Percentiles rank a stretch among this genome's conserved stretches.
Evolutionary conservation across 2,329 filamentous ascomycete genomes (phyloP).

Genomic region (Sporothrix curviconia): DNA sequence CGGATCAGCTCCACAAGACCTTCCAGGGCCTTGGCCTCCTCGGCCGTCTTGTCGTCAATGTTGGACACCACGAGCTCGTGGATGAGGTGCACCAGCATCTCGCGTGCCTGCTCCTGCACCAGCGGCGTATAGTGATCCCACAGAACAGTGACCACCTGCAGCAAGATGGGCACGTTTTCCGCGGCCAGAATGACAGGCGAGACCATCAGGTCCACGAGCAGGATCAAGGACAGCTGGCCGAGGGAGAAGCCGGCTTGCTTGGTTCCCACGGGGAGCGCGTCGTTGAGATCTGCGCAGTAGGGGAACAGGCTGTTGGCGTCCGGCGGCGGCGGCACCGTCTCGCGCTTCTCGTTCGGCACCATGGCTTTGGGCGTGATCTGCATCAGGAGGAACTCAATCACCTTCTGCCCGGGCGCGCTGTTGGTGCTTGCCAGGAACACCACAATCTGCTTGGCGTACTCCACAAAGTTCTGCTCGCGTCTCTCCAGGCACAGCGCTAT

Average conservation of each 20-base stretch:
- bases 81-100: slow-evolving; percentile 96
- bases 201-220: slow-evolving; percentile 94
- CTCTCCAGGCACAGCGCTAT: slow-evolving; percentile 89
- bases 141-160: slow-evolving; percentile 86
- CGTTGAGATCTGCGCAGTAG: slow-evolving; percentile 79
- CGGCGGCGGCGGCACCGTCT: slow-evolving; percentile 44
- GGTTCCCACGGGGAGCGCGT: slow-evolving; percentile 77
- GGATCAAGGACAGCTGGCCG: slow-evolving; percentile 84
- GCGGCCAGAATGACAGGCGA: slow-evolving; percentile 73
- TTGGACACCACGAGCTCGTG: slow-evolving; percentile 83
- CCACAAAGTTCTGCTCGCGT: slow-evolving; percentile 94
- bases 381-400: slow-evolving; percentile 86
- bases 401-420: slow-evolving; percentile 71
- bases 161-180: slow-evolving; percentile 74
- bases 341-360: slow-evolving; percentile 80
- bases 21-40: slow-evolving; percentile 67
- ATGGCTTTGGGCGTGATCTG: slow-evolving; percentile 95
- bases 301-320: slow-evolving; percentile 69
- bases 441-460: slow-evolving; percentile 96
- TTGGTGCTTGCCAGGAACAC: slow-evolving; percentile 84
- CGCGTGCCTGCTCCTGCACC: slow-evolving; percentile 91
- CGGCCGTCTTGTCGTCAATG: slow-evolving; percentile 63
- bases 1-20: slow-evolving; percentile 82
- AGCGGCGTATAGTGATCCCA: slow-evolving; percentile 97
- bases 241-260: slow-evolving; percentile 88